Percentiles rank a stretch among this genome's conserved stretches.
Evolutionary conservation across 2,329 filamentous ascomycete species (phyloP).

Genomic region (Xylogone sp.): DNA sequence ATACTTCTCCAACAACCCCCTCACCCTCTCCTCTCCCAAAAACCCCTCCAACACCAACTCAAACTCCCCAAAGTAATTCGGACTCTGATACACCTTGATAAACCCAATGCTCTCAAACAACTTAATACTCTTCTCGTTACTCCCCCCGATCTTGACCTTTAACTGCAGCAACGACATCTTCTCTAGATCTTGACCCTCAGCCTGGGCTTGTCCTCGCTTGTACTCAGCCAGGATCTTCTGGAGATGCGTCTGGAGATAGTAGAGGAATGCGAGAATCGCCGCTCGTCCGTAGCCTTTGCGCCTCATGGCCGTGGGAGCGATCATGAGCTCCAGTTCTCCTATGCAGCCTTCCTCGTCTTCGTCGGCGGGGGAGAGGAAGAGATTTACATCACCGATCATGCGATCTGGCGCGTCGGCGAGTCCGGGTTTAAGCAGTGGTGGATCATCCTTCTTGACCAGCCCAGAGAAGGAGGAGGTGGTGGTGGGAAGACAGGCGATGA

Average conservation of each 20-base stretch:
- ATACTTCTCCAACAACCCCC: slow-evolving; percentile 25
- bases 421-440: neutral
- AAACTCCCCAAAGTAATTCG: slow-evolving; percentile 66
- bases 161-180: slow-evolving; percentile 36
- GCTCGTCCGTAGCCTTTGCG: slow-evolving; percentile 62
- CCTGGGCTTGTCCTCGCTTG: slow-evolving; percentile 3
- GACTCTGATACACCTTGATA: slow-evolving; percentile 36
- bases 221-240: slow-evolving; percentile 56
- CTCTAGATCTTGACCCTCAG: too few species aligned
- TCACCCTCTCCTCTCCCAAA: slow-evolving; percentile 23
- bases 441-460: neutral
- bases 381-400: slow-evolving; percentile 75
- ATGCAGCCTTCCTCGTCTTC: slow-evolving; percentile 35
- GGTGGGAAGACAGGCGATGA: slow-evolving; percentile 73
- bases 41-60: slow-evolving; percentile 42
- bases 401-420: slow-evolving; percentile 47
- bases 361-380: slow-evolving; percentile 66
- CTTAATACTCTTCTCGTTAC: slow-evolving; percentile 51
- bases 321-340: slow-evolving; percentile 86
- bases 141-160: slow-evolving; percentile 57
- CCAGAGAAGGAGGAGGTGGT: neutral
- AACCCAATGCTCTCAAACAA: slow-evolving; percentile 62
- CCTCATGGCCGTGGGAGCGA: slow-evolving; percentile 57
- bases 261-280: slow-evolving; percentile 64
- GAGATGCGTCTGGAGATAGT: slow-evolving; percentile 58